Evolutionary conservation across 2,329 filamentous ascomycete species (phyloP), one percentile per base, ranked within the genome.

Genomic region (Bipolaris oryzae): DNA sequence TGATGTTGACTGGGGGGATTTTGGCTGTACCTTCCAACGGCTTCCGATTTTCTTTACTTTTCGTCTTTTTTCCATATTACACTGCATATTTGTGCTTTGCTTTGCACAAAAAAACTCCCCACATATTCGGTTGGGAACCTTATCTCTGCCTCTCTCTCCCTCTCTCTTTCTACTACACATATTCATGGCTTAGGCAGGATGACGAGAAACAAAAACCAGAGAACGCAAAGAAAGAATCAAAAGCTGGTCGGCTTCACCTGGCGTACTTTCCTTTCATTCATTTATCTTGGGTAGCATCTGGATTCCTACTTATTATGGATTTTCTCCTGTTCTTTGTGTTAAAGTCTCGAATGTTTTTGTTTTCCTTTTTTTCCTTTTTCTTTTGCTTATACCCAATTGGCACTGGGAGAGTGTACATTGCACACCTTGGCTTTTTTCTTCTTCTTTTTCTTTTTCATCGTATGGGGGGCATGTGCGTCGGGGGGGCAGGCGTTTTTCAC

Each of bases 401-500:
- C 63, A 64, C 64, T 64, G 59, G 61, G 59, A 64, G 50, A 67
- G 63, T 67, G 64, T 64, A 67, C 52, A 63, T 54, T 58, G 57
- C 63, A 55, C 53, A 60, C 51, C 31, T 49, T 48, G 53, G 28
- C 31, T 47, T 35, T 20, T 31, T n/a, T n/a, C 43, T 55, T 51
- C 34, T 16, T 28, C 33, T 52, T 13, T 46, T 31, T 41, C 20
- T 6, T 46, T 20, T 18, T 38, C 39, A 15, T 52, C n/a, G 7
- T 43, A 31, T 50, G 15, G 20, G 31, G 15, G 20, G 31, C 16
- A 28, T 18, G 39, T 20, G 39, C 25, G 23, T 7, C 21, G 21
- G n/a, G 15, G 25, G 37, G 11, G 42, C 18, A 15, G 57, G 57
- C 54, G 57, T 60, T 48, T 34, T 18, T 48, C 20, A 25, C 28